These are phyloP conservation scores for Calonectria crousiana DNA, from an alignment of 2,329 filamentous ascomycete species.

Conservation along the genomic window DNA sequence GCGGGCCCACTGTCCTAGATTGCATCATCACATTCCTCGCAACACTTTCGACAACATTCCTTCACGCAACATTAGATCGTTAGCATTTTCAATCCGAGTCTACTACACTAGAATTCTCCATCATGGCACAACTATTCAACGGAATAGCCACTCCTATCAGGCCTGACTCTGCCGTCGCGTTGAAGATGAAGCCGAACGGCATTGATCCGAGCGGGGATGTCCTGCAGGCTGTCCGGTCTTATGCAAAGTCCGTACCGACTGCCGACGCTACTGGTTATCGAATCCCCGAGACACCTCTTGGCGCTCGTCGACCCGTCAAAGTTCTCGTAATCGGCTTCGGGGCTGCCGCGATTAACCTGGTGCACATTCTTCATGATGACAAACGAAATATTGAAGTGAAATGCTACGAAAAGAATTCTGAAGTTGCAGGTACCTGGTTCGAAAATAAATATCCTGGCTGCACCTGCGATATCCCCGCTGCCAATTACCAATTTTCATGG, in stretches of 20 bases:
- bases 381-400: neutral
- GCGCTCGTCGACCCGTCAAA: neutral
- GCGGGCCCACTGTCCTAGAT: neutral
- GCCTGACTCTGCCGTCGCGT: neutral
- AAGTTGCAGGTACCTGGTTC: constrained; percentile 7
- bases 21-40: constrained; percentile 5
- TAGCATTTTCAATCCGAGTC: neutral
- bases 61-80: neutral
- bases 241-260: neutral
- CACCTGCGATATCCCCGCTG: neutral
- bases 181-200: neutral
- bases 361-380: neutral
- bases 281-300: neutral
- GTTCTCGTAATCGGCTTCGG: neutral
- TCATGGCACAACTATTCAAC: too few relatives aligned
- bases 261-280: neutral
- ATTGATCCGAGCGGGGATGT: neutral
- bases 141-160: neutral
- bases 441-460: constrained; percentile 16
- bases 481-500: neutral
- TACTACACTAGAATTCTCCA: too few relatives aligned
- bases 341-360: neutral
- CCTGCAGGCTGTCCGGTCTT: neutral
- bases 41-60: neutral
- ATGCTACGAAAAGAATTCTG: constrained; percentile 12